Evolutionary conservation across 2,329 filamentous ascomycete genomes (phyloP).

Genomic region (Epicoccum nigrum): DNA sequence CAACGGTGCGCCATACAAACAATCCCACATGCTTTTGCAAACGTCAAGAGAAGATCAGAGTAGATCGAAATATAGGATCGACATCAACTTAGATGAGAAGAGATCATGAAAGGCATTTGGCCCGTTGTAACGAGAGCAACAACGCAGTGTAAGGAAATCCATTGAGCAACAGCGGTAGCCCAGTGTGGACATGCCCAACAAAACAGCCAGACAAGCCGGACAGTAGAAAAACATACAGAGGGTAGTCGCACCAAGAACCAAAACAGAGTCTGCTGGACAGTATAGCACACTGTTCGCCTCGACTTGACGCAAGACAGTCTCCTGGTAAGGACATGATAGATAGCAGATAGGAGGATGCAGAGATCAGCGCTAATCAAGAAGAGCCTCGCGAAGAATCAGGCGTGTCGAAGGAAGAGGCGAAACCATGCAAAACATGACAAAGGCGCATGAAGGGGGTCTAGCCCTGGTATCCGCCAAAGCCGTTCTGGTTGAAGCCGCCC

Average conservation of each 20-base stretch:
- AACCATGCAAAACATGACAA: constrained; percentile 38
- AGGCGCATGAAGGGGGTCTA: constrained; percentile 46
- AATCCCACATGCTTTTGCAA: constrained; percentile 22
- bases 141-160: constrained; percentile 33
- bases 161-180: constrained; percentile 30
- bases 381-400: constrained; percentile 44
- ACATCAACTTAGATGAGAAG: constrained; percentile 19
- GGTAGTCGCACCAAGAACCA: constrained; percentile 30
- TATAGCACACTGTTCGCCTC: constrained; percentile 26
- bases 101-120: constrained; percentile 11
- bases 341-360: constrained; percentile 39
- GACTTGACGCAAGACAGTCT: constrained; percentile 36
- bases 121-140: constrained; percentile 18
- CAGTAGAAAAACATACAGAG: constrained; percentile 34
- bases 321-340: constrained; percentile 40
- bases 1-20: constrained; percentile 16
- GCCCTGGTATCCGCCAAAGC: constrained; percentile 66
- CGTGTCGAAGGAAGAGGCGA: constrained; percentile 40
- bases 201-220: constrained; percentile 21
- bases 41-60: constrained; percentile 25
- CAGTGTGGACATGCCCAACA: constrained; percentile 30
- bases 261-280: constrained; percentile 24
- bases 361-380: constrained; percentile 47
- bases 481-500: constrained; percentile 58
- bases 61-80: constrained; percentile 20